Conservation (phyloP, 768 basidiomycete genomes). For the Gautieria morchelliformis region DNA sequence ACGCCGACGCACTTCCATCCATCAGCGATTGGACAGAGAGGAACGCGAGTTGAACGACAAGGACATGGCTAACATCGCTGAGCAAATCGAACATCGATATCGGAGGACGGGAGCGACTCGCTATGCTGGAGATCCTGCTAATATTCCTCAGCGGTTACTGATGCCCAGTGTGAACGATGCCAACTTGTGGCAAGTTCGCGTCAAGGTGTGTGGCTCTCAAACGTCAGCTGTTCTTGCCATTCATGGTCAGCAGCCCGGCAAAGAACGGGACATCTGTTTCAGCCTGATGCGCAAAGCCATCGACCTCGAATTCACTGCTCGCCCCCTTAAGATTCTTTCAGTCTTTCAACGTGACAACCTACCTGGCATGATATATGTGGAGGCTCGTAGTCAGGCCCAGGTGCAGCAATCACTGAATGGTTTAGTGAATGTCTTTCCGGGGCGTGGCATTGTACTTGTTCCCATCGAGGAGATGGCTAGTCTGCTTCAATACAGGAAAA, state of each 20-base stretch:
- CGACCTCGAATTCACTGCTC: slow-evolving; percentile 67
- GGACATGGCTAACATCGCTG: slow-evolving; percentile 78
- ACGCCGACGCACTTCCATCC: slow-evolving; percentile 41
- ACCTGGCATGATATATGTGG: slow-evolving; percentile 93
- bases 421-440: slow-evolving; percentile 85
- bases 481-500: slow-evolving; percentile 90
- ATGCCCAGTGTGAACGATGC: slow-evolving; percentile 98
- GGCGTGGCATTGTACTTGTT: slow-evolving; percentile 73
- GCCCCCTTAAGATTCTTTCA: slow-evolving; percentile 79
- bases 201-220: slow-evolving; percentile 51
- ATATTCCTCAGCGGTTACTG: slow-evolving; percentile 82
- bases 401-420: slow-evolving; percentile 81
- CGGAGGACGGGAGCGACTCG: slow-evolving; percentile 45
- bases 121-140: slow-evolving; percentile 88
- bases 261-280: slow-evolving; percentile 88
- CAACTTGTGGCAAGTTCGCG: slow-evolving; percentile 89
- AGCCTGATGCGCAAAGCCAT: slow-evolving; percentile 92
- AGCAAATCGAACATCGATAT: slow-evolving; percentile 72
- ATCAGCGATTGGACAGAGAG: slow-evolving; percentile 62
- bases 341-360: slow-evolving; percentile 95
- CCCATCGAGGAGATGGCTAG: slow-evolving; percentile 98
- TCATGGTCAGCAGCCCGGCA: slow-evolving; percentile 53
- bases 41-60: slow-evolving; percentile 67
- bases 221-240: neutral
- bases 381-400: slow-evolving; percentile 80